These are phyloP conservation scores for Pythium folliculosum DNA, from an alignment of 352 stramenopile genomes.

Conservation along the genomic window DNA sequence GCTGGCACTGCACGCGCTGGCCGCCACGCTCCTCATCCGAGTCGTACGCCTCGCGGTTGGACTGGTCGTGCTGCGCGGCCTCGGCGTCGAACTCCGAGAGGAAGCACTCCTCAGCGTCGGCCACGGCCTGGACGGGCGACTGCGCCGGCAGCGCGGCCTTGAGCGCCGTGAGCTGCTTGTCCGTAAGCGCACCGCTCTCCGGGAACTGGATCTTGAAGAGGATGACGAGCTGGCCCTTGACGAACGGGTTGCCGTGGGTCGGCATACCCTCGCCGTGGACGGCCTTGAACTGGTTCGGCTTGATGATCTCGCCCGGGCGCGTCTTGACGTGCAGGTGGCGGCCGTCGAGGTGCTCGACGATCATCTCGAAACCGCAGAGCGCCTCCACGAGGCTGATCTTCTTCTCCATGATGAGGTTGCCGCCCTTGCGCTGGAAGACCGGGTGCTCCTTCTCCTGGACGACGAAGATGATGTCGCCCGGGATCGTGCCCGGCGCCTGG, in stretches of 20 bases:
- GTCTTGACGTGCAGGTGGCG: constrained; percentile 93
- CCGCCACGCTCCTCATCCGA: constrained; percentile 94
- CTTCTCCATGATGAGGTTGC: constrained; percentile 96
- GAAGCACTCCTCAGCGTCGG: constrained; percentile 80
- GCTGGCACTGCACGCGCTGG: constrained; percentile 87
- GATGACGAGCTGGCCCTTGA: constrained; percentile 98
- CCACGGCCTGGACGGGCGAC: constrained; percentile 44
- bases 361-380: constrained; percentile 90
- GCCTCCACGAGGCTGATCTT: constrained; percentile 95
- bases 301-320: constrained; percentile 92
- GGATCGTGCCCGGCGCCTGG: constrained; percentile 91
- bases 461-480: constrained; percentile 97
- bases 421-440: constrained; percentile 96
- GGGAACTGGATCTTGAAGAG: constrained; percentile 98
- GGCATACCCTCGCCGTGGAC: constrained; percentile 98
- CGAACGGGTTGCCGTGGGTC: constrained; percentile 96
- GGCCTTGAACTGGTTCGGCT: constrained; percentile 92
- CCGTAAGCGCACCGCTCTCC: constrained; percentile 82
- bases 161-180: constrained; percentile 82
- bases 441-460: constrained; percentile 97
- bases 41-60: constrained; percentile 81
- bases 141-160: constrained; percentile 59
- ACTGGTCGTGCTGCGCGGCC: constrained; percentile 80
- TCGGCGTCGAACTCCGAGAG: constrained; percentile 93
- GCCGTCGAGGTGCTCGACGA: constrained; percentile 93